These are phyloP conservation scores for Dentipellis fragilis DNA, from an alignment of 768 basidiomycete genomes.

Conservation along the genomic window DNA sequence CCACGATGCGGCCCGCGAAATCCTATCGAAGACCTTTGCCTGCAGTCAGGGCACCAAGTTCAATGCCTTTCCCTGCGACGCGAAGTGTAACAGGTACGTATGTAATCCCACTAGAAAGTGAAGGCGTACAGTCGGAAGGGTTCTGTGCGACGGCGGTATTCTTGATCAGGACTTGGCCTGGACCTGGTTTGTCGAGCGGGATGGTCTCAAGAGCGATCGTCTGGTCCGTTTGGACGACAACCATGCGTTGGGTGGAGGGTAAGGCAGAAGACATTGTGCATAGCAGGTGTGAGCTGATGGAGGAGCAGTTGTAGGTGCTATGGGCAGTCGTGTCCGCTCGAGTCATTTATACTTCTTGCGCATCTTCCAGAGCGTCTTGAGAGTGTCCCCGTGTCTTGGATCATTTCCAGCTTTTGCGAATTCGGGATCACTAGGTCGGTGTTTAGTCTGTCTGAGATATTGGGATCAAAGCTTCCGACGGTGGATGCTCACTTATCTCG, in stretches of 20 bases:
- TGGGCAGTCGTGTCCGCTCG: neutral
- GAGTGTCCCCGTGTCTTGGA: too few relatives aligned
- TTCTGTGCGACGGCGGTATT: conserved; percentile 5
- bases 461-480: too few relatives aligned
- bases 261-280: neutral
- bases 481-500: too few relatives aligned
- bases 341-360: too few relatives aligned
- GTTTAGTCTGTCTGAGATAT: too few relatives aligned
- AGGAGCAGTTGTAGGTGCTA: neutral
- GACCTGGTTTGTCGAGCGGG: conserved; percentile 1
- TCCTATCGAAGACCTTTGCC: conserved; percentile 3
- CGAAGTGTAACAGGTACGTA: neutral
- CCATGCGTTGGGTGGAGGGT: neutral
- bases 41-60: too few relatives aligned
- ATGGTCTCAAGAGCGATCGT: neutral
- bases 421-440: too few relatives aligned
- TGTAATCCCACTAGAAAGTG: neutral
- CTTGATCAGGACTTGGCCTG: conserved; percentile 9
- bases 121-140: conserved; percentile 9
- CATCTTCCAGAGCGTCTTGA: too few relatives aligned
- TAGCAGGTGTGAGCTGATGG: too few relatives aligned
- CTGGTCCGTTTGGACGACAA: neutral
- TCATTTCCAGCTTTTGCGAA: too few relatives aligned
- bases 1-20: conserved; percentile 7
- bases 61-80: neutral